Percentiles rank a stretch among this genome's conserved stretches.
Evolutionary conservation across 805 yeast genomes (phyloP).

Genomic region (Suhomyces prunicola): DNA sequence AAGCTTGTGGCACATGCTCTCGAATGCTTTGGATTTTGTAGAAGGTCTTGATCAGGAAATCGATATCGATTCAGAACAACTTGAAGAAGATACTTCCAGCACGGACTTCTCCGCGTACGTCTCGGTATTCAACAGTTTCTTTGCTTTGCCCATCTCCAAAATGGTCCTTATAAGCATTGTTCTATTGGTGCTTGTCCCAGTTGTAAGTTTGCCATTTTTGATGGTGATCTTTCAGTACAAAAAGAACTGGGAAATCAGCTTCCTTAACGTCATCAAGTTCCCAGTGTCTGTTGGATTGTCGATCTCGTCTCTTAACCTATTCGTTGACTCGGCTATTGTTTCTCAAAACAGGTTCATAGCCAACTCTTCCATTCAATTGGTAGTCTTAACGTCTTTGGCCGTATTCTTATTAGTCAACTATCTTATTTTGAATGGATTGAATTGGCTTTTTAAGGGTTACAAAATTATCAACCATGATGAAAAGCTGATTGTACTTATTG

Average conservation of each 20-base stretch:
- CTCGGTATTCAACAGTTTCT: conserved; percentile 58
- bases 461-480: conserved; percentile 45
- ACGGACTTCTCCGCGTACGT: conserved; percentile 54
- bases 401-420: conserved; percentile 54
- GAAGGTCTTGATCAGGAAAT: conserved; percentile 36
- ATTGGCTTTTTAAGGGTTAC: conserved; percentile 28
- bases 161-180: conserved; percentile 53
- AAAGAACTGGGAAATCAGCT: conserved; percentile 43
- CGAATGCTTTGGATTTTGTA: conserved; percentile 62
- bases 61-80: conserved; percentile 33
- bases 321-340: conserved; percentile 16
- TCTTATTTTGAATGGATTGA: conserved; percentile 46
- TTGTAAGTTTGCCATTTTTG: conserved; percentile 46
- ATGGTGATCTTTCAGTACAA: conserved; percentile 44
- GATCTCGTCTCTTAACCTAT: conserved; percentile 23
- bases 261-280: conserved; percentile 47
- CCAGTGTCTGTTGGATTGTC: conserved; percentile 58
- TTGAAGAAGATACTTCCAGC: conserved; percentile 7
- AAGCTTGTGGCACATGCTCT: conserved; percentile 83
- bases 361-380: conserved; percentile 40
- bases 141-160: conserved; percentile 51
- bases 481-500: conserved; percentile 55
- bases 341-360: conserved; percentile 31
- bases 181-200: conserved; percentile 53
- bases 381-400: conserved; percentile 39